These are phyloP conservation scores for Schwanniomyces polymorphus DNA, from an alignment of 805 yeast species.

Conservation along the genomic window DNA sequence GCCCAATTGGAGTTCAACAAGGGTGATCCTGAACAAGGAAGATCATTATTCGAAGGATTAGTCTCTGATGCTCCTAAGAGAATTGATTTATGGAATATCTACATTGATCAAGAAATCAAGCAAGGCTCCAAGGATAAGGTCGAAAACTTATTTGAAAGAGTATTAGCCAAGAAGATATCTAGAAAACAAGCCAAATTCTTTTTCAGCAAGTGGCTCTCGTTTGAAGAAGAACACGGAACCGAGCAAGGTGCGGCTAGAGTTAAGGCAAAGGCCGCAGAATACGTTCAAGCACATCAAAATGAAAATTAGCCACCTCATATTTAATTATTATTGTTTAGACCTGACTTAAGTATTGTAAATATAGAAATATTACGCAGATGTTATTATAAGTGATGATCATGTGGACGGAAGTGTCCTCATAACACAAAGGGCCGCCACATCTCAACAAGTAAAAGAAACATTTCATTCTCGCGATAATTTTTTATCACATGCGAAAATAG, in stretches of 20 bases:
- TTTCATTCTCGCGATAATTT: background rate
- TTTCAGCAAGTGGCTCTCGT: conserved; percentile 87
- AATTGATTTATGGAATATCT: conserved; percentile 93
- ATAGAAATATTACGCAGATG: background rate
- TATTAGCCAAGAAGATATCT: conserved; percentile 61
- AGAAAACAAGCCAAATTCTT: conserved; percentile 92
- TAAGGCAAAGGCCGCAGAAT: conserved; percentile 87
- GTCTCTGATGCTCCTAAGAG: conserved; percentile 87
- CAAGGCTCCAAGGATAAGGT: conserved; percentile 59
- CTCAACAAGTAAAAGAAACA: background rate
- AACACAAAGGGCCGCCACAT: no score
- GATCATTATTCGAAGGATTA: conserved; percentile 92
- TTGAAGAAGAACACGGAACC: conserved; percentile 70
- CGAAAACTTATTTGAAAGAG: conserved; percentile 82
- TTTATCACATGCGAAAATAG: conserved; percentile 1
- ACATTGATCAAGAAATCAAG: conserved; percentile 90
- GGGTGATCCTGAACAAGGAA: conserved; percentile 93
- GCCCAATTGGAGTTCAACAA: conserved; percentile 83
- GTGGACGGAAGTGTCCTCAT: no score
- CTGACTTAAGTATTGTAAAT: background rate
- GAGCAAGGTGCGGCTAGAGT: conserved; percentile 76
- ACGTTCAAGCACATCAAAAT: conserved; percentile 39
- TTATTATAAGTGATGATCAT: background rate
- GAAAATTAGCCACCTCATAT: background rate
- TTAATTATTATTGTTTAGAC: background rate